Conservation (phyloP, 2,329 filamentous ascomycete species). For the Albophoma yamanashiensis region DNA sequence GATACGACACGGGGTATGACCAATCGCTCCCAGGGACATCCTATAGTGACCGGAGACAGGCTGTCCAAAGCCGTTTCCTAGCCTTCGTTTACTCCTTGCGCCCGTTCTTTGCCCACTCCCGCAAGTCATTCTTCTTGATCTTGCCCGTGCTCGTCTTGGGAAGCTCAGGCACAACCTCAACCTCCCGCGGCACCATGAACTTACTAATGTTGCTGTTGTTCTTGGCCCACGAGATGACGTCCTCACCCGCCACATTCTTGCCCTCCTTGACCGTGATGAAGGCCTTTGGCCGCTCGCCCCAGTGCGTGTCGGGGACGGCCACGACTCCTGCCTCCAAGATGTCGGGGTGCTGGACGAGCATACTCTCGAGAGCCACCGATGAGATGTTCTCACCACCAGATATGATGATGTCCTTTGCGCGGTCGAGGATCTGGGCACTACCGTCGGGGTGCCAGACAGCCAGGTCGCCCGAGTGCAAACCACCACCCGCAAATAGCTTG, state of each 20-base stretch:
- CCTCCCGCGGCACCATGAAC: slow-evolving; percentile 73
- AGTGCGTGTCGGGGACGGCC: slow-evolving; percentile 76
- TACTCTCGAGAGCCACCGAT: slow-evolving; percentile 80
- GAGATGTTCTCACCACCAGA: slow-evolving; percentile 96
- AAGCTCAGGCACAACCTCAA: slow-evolving; percentile 73
- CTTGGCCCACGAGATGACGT: slow-evolving; percentile 80
- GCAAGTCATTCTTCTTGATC: slow-evolving; percentile 85
- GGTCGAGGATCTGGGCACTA: slow-evolving; percentile 81
- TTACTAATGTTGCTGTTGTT: slow-evolving; percentile 69
- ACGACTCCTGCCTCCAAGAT: slow-evolving; percentile 90
- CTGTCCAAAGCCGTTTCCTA: background rate
- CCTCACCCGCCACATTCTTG: slow-evolving; percentile 35
- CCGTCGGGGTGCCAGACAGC: slow-evolving; percentile 91
- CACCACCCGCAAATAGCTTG: slow-evolving; percentile 81
- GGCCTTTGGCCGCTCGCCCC: slow-evolving; percentile 94
- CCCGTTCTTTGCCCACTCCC: slow-evolving; percentile 59
- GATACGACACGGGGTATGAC: background rate
- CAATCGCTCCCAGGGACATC: background rate
- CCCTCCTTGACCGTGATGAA: slow-evolving; percentile 73
- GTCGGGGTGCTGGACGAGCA: slow-evolving; percentile 79
- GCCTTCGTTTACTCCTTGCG: slow-evolving; percentile 5
- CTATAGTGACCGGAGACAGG: background rate
- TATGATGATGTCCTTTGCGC: slow-evolving; percentile 97
- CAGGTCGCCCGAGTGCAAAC: slow-evolving; percentile 79
- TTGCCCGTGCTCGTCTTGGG: slow-evolving; percentile 98